Evolutionary conservation across 495 filamentous ascomycete genomes (phyloP).

Genomic region (Aspergillus sparsus): DNA sequence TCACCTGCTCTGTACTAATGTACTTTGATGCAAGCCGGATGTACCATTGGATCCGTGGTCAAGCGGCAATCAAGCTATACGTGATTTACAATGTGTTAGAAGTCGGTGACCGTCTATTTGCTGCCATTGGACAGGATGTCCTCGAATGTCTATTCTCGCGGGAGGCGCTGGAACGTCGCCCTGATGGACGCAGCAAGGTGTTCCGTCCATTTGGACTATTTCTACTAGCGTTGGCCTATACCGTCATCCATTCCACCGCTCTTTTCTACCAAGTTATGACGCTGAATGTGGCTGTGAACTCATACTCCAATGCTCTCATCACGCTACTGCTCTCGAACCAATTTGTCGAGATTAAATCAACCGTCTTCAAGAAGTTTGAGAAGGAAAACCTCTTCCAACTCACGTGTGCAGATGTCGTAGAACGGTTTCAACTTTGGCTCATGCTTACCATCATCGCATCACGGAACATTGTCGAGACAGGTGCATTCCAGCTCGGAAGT

Average conservation of each 20-base stretch:
- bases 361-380: slow-evolving; percentile 96
- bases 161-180: slow-evolving; percentile 84
- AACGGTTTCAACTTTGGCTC: slow-evolving; percentile 96
- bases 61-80: slow-evolving; percentile 96
- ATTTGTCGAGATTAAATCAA: slow-evolving; percentile 97
- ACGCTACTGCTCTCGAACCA: slow-evolving; percentile 92
- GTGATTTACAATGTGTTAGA: slow-evolving; percentile 98
- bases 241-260: slow-evolving; percentile 78
- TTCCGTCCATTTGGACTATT: slow-evolving; percentile 90
- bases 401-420: slow-evolving; percentile 93
- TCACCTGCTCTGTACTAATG: slow-evolving; percentile 83
- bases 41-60: slow-evolving; percentile 96
- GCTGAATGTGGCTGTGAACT: slow-evolving; percentile 97
- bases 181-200: slow-evolving; percentile 90
- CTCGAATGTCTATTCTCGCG: slow-evolving; percentile 92
- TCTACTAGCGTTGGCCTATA: slow-evolving; percentile 81
- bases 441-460: slow-evolving; percentile 95
- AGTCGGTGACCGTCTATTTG: slow-evolving; percentile 80
- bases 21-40: slow-evolving; percentile 93
- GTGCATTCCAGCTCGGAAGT: slow-evolving; percentile 50
- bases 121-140: slow-evolving; percentile 91
- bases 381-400: slow-evolving; percentile 98
- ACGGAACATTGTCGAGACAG: slow-evolving; percentile 92
- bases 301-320: slow-evolving; percentile 92
- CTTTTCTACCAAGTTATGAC: slow-evolving; percentile 98